These are phyloP conservation scores for Sicyos edulis DNA, from an alignment of 306 rosid genomes.

Conservation along the genomic window DNA sequence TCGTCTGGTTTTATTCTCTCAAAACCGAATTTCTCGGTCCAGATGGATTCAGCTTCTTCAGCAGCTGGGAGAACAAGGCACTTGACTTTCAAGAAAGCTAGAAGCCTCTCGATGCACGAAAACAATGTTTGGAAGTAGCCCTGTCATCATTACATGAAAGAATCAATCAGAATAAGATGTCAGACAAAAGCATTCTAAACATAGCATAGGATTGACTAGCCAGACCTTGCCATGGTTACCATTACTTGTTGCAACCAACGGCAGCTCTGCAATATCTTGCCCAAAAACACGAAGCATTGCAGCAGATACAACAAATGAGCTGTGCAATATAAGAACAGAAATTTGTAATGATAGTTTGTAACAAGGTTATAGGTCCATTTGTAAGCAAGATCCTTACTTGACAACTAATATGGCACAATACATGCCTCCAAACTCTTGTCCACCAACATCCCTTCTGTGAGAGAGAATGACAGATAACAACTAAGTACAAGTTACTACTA, in stretches of 20 bases:
- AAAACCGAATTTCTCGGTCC: constrained; percentile 84
- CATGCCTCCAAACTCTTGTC: constrained; percentile 90
- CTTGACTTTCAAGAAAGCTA: constrained; percentile 65
- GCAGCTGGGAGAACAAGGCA: constrained; percentile 91
- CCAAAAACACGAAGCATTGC: constrained; percentile 81
- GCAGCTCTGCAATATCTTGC: constrained; percentile 79
- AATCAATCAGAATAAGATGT: constrained; percentile 4
- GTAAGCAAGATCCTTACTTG: constrained; percentile 55
- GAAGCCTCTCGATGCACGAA: constrained; percentile 80
- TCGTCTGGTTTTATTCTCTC: constrained; percentile 62
- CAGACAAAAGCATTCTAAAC: background rate
- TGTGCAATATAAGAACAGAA: constrained; percentile 42
- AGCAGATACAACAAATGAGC: constrained; percentile 92
- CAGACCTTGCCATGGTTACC: constrained; percentile 85
- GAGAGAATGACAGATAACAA: constrained; percentile 25
- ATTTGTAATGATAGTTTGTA: constrained; percentile 19
- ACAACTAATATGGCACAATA: constrained; percentile 78
- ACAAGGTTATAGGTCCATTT: background rate
- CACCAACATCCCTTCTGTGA: constrained; percentile 69
- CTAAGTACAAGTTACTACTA: background rate
- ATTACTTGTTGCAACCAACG: constrained; percentile 78
- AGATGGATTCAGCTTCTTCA: constrained; percentile 83
- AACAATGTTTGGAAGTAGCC: constrained; percentile 90
- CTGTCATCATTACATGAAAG: constrained; percentile 33
- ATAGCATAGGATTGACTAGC: background rate